Evolutionary conservation across 495 filamentous ascomycete species (phyloP), one percentile per base, ranked within the genome.

Genomic region (Pseudotulostoma volvatum): DNA sequence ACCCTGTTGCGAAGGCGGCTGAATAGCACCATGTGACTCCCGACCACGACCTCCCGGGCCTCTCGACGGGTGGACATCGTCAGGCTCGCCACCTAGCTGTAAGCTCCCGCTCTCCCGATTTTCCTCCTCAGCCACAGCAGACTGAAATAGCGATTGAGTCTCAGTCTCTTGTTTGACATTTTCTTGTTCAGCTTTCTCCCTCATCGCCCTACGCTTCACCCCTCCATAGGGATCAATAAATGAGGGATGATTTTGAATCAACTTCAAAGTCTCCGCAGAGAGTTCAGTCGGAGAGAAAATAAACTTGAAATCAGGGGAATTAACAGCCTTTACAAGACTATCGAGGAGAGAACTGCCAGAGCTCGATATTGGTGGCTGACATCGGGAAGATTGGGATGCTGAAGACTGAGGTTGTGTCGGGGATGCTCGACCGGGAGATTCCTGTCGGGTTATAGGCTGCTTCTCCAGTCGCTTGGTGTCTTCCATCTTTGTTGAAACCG

Each of bases 61-160:
- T 41, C 70, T 68, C 0, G 59, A 49, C 7, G 56, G 56, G 32
- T 66, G 62, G 7, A 51, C 47, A 46, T 84, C 84, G 48, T 95
- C 87, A 0, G 86, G 86, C 48, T 93, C 86, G 7, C 87, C 87
- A 38, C 87, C 87, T 13, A 95, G 67, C 38, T 88, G 84, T 23
- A 92, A 66, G 51, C 87, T 95, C 8, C 85, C 83, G 52, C 79
- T 83, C 50, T 84, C 84, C 2, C 75, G 73, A 42, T 57, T 55
- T 54, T 71, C 68, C 33, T 76, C 72, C 28, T 73, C 69, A 9
- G 50, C 61, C 1, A 57, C 51, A n/a, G 59, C 54, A 15, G 64
- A 56, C 42, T 70, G 65, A 1, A 73, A 42, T 9, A 70, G 46
- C 40, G 67, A 76, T 38, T 83, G 75, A 14, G 59, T 61, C 25